Evolutionary conservation across 2,329 filamentous ascomycete genomes (phyloP), one percentile per base, ranked within the genome.

Genomic region (Pleomassaria siparia): DNA sequence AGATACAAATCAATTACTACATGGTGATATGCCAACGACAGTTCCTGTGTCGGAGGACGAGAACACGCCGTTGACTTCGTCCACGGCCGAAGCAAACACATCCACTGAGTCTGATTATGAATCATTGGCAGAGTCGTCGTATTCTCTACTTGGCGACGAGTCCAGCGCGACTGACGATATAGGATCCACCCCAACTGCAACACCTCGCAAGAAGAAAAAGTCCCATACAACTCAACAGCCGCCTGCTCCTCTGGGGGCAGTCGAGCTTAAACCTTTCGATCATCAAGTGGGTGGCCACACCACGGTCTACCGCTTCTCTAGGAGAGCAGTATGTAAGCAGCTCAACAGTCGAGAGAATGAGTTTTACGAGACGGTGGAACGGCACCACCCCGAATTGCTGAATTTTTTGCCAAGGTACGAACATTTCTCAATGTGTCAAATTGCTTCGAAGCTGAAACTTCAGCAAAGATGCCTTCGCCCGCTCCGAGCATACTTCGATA

Each of bases 211-310:
- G 35, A 60, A 68, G 24, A 58, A 56, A 36, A 72, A 69, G 42
- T 64, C 56, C 45, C 64, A 58, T 49, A 47, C 58, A 43, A 43
- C 57, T 36, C 35, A 55, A 42, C 79, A 55, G 75, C 67, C 67
- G 32, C 71, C 68, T 24, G 80, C 67, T 71, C 90, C 91, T 2
- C 78, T 95, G 22, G 89, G 92, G 54, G 92, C 92, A 24, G 95
- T 99, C 58, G 91, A 97, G 70, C 79, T 99, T 50, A 96, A 96
- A 63, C 94, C 94, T 1, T 99, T 96, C 73, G 89, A 90, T 57
- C 94, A 99, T 72, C 94, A 99, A 72, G 94, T 99, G 46, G 94
- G 94, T 49, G 94, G 94, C 0, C 94, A 99, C 70, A 96, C 91
- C 6, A 96, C 92, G 0, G 82, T 99, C 28, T 99, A 95, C 81